phyloP scores from a whole-genome alignment of 2,329 filamentous ascomycete genomes.

The Apiospora kogelbergensis region DNA sequence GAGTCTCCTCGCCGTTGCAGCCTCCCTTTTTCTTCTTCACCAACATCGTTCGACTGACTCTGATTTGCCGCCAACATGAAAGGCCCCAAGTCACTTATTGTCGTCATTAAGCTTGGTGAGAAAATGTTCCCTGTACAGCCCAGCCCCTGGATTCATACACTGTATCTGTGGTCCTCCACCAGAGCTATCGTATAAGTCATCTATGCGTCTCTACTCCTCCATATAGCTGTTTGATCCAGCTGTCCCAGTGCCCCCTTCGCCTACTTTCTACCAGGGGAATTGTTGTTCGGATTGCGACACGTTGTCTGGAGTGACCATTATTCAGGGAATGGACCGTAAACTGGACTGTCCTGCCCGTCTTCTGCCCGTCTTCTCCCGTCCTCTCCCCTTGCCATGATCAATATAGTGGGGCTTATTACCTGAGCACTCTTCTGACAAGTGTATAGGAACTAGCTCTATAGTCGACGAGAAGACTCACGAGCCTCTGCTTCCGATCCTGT shows the following conservation, averaged over 20 bases:
- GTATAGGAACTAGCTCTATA: conserved; percentile 94
- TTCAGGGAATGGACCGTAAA: too few relatives aligned
- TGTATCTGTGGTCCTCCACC: too few relatives aligned
- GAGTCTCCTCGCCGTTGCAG: not conserved
- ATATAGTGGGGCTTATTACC: not conserved
- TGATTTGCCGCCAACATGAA: conserved; percentile 60
- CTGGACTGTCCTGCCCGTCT: not conserved
- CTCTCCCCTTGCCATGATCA: not conserved
- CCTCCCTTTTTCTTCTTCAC: conserved; percentile 6
- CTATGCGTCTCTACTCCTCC: too few relatives aligned
- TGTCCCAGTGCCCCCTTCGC: too few relatives aligned
- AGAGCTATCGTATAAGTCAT: too few relatives aligned
- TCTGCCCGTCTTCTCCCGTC: too few relatives aligned
- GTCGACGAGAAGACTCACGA: conserved; percentile 95
- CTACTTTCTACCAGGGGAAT: too few relatives aligned
- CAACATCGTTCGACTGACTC: not conserved
- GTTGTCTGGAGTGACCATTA: too few relatives aligned
- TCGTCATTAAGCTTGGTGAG: conserved; percentile 87
- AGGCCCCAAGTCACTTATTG: conserved; percentile 63
- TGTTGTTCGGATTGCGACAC: too few relatives aligned
- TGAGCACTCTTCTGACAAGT: not conserved
- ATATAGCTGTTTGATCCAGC: too few relatives aligned
- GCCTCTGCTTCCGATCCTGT: conserved; percentile 86
- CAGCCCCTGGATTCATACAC: too few relatives aligned
- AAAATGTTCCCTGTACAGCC: conserved; percentile 13